Evolutionary conservation across 2,329 filamentous ascomycete species (phyloP), one percentile per base, ranked within the genome.

Genomic region (Cercospora canescens): DNA sequence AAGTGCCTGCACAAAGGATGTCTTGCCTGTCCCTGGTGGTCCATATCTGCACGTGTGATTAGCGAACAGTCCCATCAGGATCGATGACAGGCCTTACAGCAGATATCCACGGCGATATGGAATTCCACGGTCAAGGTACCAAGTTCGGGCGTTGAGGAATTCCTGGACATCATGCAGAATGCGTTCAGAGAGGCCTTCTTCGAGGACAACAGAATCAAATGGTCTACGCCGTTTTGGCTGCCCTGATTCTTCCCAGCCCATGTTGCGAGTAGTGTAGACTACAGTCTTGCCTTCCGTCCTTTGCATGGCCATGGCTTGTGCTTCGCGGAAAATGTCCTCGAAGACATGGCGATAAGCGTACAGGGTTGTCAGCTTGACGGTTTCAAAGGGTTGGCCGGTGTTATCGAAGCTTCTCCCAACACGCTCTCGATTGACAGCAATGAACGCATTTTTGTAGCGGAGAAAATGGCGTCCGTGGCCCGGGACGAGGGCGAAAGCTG

Each of bases 91-190:
- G 24, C 4, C 59, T 34, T 62, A 93, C 0, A 97, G 85, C 7
- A 97, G 84, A 75, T 97, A 97, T 0, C 94, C 94, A 64, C 94
- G 85, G 18, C 94, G 88, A 75, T 97, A 97, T 0, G 94, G 94
- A 69, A 97, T 96, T 2, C 94, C 94, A n/a, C 94, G 89, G 74
- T 97, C 93, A 58, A 93, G 87, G 75, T 97, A 97, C 94, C 94
- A 97, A 70, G 90, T 87, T 65, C 91, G 88, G 39, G 91, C 89
- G 1, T 83, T 82, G 60, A 97, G 82, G 74, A 97, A 97, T 72
- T 95, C 92, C 73, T 88, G 86, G 8, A 97, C 90, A 74, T 97
- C 94, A 34, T 83, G 85, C 4, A 96, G 87, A 39, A 97, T 89
- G 54, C 85, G 83, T 76, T 96, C 92, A 75, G 94, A 92, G 61